Percentiles rank a stretch among this genome's conserved stretches.
Conservation (phyloP, 352 stramenopile genomes). For the Globisporangium nunn region DNA sequence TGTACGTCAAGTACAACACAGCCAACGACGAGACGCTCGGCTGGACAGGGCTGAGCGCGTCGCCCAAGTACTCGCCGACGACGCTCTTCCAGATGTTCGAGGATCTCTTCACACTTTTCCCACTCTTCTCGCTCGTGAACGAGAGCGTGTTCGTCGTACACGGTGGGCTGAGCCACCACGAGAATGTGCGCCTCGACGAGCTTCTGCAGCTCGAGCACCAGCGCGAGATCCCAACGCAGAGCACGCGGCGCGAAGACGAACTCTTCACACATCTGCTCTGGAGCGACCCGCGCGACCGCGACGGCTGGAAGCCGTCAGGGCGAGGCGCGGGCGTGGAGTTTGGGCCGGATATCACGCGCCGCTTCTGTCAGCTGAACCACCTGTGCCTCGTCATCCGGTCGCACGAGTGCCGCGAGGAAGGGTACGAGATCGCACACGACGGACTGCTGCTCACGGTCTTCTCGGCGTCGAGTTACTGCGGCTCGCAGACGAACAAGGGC, state of each 20-base stretch:
- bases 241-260: conserved; percentile 70
- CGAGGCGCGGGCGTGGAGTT: conserved; percentile 91
- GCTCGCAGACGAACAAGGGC: conserved; percentile 88
- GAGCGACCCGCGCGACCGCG: conserved; percentile 80
- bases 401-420: conserved; percentile 90
- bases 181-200: conserved; percentile 86
- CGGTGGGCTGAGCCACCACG: conserved; percentile 85
- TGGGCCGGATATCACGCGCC: conserved; percentile 88
- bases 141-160: conserved; percentile 90
- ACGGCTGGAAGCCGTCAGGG: conserved; percentile 56
- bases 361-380: conserved; percentile 83
- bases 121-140: conserved; percentile 89
- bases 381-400: conserved; percentile 90
- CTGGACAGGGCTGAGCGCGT: conserved; percentile 49
- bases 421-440: conserved; percentile 86
- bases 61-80: conserved; percentile 61
- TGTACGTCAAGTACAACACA: conserved; percentile 75
- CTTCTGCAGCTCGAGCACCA: conserved; percentile 78
- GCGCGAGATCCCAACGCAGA: conserved; percentile 84
- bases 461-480: conserved; percentile 89
- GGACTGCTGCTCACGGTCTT: conserved; percentile 87
- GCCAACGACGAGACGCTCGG: conserved; percentile 71
- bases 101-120: conserved; percentile 81
- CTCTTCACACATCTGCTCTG: conserved; percentile 90
- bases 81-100: conserved; percentile 84